Base-by-base conservation (phyloP, 2,329 filamentous ascomycete genomes). In the Chaetomium strumarium region DNA sequence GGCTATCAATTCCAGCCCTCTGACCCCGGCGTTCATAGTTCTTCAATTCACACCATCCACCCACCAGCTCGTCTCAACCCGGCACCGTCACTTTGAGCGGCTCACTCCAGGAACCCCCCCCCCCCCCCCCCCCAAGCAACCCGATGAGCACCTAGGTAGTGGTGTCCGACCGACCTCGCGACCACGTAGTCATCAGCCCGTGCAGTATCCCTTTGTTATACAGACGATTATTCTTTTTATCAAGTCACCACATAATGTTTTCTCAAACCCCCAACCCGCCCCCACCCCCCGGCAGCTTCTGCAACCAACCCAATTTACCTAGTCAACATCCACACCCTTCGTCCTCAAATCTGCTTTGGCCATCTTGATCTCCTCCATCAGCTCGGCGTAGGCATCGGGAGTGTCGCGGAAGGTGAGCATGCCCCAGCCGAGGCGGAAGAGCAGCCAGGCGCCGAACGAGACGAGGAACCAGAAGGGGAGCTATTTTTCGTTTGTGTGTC, bases 371-470 rank as follows among this genome's bases (percentile, higher is more conserved):
- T 97, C 88, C 63, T 74, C 76, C 79, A 93, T 90, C 63, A 99
- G 75, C 73, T 96, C 91, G 68, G 85, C 82, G 72, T 97, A 87
- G 48, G 93, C 93, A 57, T 89, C 81, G 50, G 92, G 91, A 45
- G 95, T 90, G 71, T 97, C 91, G 76, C 96, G 93, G 80, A 99
- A 99, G 52, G 90, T 96, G 68, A 96, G 78, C 63, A 99, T 88
- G 59, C 93, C 93, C 75, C 84, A 87, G 64, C 93, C 93, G 57
- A 99, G 86, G 63, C 90, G 89, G 75, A 86, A 90, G 59, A 99
- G 85, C 17, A 99, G 85, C 72, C 90, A 91, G 58, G 91, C 87
- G 71, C 91, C 93, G 67, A 97, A 91, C 19, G 88, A 84, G 60
- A 99, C 88, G 63, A 97, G 77, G 43, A 82, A 83, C 88, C 92